Conservation (phyloP, 768 basidiomycete genomes). For the Neoboletus magnificus region DNA sequence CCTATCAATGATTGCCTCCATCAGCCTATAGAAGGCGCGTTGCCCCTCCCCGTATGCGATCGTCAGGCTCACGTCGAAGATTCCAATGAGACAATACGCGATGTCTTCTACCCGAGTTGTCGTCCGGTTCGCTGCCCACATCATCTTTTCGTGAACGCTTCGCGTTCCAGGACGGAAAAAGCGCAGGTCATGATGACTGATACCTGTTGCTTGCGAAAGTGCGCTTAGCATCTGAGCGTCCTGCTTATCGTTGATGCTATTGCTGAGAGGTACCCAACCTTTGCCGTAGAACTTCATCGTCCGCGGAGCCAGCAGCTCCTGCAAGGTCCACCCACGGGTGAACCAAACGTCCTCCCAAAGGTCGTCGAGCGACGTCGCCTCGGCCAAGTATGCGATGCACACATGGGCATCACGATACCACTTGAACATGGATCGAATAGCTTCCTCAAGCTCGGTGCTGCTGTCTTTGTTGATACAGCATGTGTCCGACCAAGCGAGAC, state of each 20-base stretch:
- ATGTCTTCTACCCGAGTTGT: conserved; percentile 34
- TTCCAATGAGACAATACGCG: conserved; percentile 32
- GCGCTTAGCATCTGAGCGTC: conserved; percentile 19
- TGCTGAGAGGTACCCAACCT: conserved; percentile 23
- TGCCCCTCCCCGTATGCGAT: conserved; percentile 35
- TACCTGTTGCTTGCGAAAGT: conserved; percentile 26
- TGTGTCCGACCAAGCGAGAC: conserved; percentile 35
- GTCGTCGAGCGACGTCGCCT: conserved; percentile 29
- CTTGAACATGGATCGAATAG: conserved; percentile 34
- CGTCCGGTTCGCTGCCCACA: conserved; percentile 34
- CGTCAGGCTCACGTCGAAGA: conserved; percentile 33
- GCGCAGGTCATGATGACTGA: conserved; percentile 23
- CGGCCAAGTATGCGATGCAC: conserved; percentile 33
- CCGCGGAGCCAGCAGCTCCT: conserved; percentile 28
- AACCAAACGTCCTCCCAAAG: conserved; percentile 28
- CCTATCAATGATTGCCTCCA: conserved; percentile 28
- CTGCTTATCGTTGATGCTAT: conserved; percentile 27
- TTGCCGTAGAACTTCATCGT: conserved; percentile 32
- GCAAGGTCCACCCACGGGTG: conserved; percentile 33
- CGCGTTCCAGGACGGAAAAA: conserved; percentile 24
- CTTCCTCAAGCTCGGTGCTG: conserved; percentile 34
- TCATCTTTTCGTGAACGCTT: conserved; percentile 29
- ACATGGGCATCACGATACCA: conserved; percentile 29
- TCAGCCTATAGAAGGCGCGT: conserved; percentile 30
- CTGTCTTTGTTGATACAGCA: conserved; percentile 35